phyloP scores from a whole-genome alignment of 1,139 yeast species.

The Magnusiomyces fungicola region DNA sequence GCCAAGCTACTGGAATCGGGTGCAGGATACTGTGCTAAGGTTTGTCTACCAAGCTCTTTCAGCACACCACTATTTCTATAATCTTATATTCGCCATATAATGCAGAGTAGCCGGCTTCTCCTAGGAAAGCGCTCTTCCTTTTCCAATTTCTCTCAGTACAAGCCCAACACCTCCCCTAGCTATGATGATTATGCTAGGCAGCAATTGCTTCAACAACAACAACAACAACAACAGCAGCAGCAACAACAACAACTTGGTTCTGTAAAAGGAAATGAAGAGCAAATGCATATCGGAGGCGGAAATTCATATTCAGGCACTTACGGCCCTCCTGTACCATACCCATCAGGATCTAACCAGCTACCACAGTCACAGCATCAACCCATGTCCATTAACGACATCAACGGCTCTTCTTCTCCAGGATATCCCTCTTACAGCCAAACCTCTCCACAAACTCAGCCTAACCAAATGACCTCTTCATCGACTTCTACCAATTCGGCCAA shows the following conservation, averaged over 20 bases:
- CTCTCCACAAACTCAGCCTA: background rate
- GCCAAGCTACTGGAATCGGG: no score
- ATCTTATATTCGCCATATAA: no score
- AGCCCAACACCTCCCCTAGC: background rate
- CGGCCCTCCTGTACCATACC: background rate
- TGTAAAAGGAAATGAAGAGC: background rate
- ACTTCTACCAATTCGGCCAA: slow-evolving; percentile 10
- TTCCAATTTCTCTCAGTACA: slow-evolving; percentile 11
- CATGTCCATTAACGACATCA: background rate
- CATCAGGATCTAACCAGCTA: background rate
- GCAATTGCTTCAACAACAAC: slow-evolving; percentile 3
- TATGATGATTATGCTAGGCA: background rate
- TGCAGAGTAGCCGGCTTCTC: slow-evolving; percentile 5
- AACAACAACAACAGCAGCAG: slow-evolving; percentile 3
- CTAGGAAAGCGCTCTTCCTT: slow-evolving; percentile 13
- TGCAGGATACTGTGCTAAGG: no score
- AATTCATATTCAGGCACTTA: background rate
- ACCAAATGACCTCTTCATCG: background rate
- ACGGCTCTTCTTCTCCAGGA: slow-evolving; percentile 4
- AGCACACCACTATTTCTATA: background rate
- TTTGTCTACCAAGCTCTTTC: no score
- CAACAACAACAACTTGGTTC: slow-evolving; percentile 3
- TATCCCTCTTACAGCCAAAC: background rate
- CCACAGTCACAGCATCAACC: background rate
- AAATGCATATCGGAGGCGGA: background rate